phyloP scores from a whole-genome alignment of 371 early-diverging fungal species.

The Mucor irregularis region DNA sequence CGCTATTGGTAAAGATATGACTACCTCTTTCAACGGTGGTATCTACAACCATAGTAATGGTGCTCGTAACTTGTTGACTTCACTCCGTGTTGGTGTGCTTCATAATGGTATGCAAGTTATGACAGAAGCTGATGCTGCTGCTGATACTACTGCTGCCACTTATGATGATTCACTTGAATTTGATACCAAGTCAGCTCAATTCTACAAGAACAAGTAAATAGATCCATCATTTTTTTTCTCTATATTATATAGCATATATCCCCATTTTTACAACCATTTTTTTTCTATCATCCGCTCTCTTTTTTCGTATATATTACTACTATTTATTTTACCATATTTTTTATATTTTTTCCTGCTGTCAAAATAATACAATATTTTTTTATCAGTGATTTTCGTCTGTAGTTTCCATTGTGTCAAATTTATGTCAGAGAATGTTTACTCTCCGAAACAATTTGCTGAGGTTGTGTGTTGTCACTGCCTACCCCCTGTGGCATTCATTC shows the following conservation, averaged over 20 bases:
- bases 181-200: constrained; percentile 23
- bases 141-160: constrained; percentile 18
- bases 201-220: constrained; percentile 25
- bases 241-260: neutral
- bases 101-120: constrained; percentile 58
- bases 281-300: neutral
- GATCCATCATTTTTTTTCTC: no score
- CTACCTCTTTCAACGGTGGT: constrained; percentile 85
- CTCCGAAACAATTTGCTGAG: no score
- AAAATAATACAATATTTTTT: no score
- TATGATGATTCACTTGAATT: constrained; percentile 30
- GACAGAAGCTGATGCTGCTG: constrained; percentile 22
- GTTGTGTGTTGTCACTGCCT: no score
- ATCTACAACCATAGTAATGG: constrained; percentile 86
- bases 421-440: no score
- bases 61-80: constrained; percentile 77
- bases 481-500: constrained; percentile 5
- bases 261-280: neutral
- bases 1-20: constrained; percentile 84
- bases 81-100: constrained; percentile 73
- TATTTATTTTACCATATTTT: no score
- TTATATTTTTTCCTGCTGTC: no score
- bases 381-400: no score
- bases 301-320: neutral
- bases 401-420: no score